phyloP scores from a whole-genome alignment of 1,139 yeast genomes.

The Saccharomyces hybrid region DNA sequence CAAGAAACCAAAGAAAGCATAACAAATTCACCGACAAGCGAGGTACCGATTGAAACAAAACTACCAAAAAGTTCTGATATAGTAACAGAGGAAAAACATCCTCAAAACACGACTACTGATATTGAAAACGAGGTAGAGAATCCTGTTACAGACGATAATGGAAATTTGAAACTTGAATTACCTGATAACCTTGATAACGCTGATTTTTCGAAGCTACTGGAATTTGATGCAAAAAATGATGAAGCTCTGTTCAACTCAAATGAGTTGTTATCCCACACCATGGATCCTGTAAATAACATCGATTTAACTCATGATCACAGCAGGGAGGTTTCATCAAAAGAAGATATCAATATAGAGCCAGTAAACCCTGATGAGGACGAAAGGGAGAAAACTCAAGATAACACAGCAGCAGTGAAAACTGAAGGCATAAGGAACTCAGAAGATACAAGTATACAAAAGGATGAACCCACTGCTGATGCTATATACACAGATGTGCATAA shows the following conservation, averaged over 20 bases:
- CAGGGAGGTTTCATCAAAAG: neutral
- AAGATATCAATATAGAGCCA: conserved; percentile 7
- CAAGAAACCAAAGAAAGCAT: neutral
- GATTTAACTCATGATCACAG: neutral
- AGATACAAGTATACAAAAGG: neutral
- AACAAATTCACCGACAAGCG: neutral
- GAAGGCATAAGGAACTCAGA: neutral
- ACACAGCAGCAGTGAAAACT: neutral
- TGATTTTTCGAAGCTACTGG: conserved; percentile 24
- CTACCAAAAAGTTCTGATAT: neutral
- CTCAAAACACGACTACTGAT: neutral
- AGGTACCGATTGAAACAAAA: neutral
- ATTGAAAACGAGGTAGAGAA: neutral
- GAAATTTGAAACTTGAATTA: conserved; percentile 13
- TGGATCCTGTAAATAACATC: neutral
- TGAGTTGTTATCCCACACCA: conserved; percentile 10
- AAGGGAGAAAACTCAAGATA: neutral
- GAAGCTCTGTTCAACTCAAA: conserved; percentile 20
- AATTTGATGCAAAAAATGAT: conserved; percentile 22
- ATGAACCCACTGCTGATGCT: neutral
- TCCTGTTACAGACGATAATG: neutral
- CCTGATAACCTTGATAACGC: conserved; percentile 19
- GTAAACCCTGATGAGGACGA: neutral
- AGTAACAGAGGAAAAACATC: neutral
- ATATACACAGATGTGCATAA: neutral